phyloP scores from a whole-genome alignment of 345 rosid genomes.

The Acer saccharum region DNA sequence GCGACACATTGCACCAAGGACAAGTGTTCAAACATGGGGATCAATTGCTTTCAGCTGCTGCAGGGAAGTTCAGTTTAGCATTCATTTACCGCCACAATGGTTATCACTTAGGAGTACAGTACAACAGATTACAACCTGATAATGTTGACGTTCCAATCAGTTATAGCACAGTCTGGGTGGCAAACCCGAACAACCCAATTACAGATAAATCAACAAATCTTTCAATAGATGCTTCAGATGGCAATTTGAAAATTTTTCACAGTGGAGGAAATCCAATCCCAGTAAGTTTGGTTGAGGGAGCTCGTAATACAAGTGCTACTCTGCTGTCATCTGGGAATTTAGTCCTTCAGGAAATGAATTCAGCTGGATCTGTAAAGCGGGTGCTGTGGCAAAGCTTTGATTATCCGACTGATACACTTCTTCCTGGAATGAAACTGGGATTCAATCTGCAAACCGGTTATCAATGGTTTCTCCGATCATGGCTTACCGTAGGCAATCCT shows the following conservation, averaged over 20 bases:
- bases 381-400: slow-evolving; percentile 26
- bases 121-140: no score
- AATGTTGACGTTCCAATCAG: no score
- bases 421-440: slow-evolving; percentile 52
- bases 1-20: no score
- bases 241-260: slow-evolving; percentile 11
- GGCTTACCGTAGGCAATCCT: slow-evolving; percentile 17
- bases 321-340: slow-evolving; percentile 27
- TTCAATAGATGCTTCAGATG: background rate
- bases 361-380: slow-evolving; percentile 28
- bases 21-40: no score
- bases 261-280: background rate
- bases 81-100: no score
- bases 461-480: slow-evolving; percentile 36
- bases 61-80: no score
- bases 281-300: background rate
- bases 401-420: slow-evolving; percentile 5
- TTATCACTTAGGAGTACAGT: no score
- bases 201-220: background rate
- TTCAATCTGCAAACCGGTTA: slow-evolving; percentile 30
- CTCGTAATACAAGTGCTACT: background rate
- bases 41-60: no score
- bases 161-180: background rate
- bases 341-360: slow-evolving; percentile 33
- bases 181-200: background rate